Conservation (phyloP, 495 filamentous ascomycete genomes). For the Penicillium goetzii region DNA sequence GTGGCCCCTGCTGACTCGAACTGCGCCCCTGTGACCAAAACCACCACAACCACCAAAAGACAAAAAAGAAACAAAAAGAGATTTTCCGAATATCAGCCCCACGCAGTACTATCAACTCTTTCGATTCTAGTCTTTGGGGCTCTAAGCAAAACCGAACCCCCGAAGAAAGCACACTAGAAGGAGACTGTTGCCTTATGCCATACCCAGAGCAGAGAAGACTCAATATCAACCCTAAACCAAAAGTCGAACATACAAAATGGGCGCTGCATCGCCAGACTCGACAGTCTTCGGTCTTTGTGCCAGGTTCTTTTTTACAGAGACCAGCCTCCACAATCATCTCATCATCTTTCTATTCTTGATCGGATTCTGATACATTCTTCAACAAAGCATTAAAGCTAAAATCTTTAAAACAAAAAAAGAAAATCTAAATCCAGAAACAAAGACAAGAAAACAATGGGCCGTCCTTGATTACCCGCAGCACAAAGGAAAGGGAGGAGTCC, state of each 20-base stretch:
- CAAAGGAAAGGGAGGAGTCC: not conserved
- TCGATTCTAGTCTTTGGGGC: not conserved
- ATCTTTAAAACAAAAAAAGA: too few relatives aligned
- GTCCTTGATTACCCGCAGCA: constrained; percentile 7
- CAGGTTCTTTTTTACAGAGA: not conserved
- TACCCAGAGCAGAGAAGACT: not conserved
- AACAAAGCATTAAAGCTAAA: not conserved
- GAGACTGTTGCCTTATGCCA: constrained; percentile 7
- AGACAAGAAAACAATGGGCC: not conserved
- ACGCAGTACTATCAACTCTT: constrained; percentile 7
- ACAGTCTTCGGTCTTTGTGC: not conserved
- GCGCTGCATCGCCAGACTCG: not conserved
- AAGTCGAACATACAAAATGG: constrained; percentile 3
- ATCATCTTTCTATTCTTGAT: not conserved
- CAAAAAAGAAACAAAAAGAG: not conserved
- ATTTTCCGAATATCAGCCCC: constrained; percentile 8
- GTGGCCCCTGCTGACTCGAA: constrained; percentile 31
- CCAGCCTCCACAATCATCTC: not conserved
- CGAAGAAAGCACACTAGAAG: not conserved
- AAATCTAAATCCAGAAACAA: constrained; percentile 5
- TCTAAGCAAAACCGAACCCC: not conserved
- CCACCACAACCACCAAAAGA: constrained; percentile 18
- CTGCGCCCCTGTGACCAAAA: constrained; percentile 32
- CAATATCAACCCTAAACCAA: not conserved
- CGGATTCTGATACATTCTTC: not conserved